A percentile compares a stretch with the other conserved stretches of the same genome.
Conservation (phyloP, 1,284 basidiomycete genomes). For the Puccinia coronata region DNA sequence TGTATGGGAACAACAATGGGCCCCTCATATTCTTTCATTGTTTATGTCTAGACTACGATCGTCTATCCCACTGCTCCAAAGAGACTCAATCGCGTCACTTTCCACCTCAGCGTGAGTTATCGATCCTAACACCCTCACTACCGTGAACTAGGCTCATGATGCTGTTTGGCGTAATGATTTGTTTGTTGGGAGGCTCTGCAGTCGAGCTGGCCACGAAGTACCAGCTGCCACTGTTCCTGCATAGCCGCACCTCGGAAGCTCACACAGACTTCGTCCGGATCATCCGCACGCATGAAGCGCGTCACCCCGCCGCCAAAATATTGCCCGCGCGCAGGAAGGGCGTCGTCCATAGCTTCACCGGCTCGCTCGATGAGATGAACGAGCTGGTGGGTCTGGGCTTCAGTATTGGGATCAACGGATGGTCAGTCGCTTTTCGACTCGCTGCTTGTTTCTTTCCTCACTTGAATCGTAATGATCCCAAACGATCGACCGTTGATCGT, state of each 20-base stretch:
- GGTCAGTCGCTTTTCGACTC: slow-evolving; percentile 29
- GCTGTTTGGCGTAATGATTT: background rate
- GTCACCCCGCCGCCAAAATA: slow-evolving; percentile 62
- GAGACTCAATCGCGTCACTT: slow-evolving; percentile 72
- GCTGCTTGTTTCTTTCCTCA: background rate
- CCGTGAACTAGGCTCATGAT: background rate
- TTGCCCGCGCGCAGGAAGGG: slow-evolving; percentile 70
- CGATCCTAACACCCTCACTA: background rate
- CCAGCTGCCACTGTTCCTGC: slow-evolving; percentile 78
- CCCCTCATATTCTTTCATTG: background rate
- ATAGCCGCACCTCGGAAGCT: slow-evolving; percentile 69
- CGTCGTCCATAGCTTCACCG: slow-evolving; percentile 86
- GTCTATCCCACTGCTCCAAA: slow-evolving; percentile 70
- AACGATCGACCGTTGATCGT: slow-evolving; percentile 12
- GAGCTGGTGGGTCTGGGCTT: slow-evolving; percentile 66
- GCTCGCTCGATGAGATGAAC: slow-evolving; percentile 67
- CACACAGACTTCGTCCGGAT: slow-evolving; percentile 73
- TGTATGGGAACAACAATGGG: background rate
- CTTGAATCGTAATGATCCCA: background rate
- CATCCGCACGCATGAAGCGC: slow-evolving; percentile 59
- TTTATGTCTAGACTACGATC: slow-evolving; percentile 71
- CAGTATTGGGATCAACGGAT: slow-evolving; percentile 51
- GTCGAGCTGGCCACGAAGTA: slow-evolving; percentile 71
- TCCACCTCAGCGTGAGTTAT: slow-evolving; percentile 64
- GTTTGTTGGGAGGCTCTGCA: background rate